Evolutionary conservation across 148 eudicot species (phyloP).

Genomic region (Fallopia convolvulus): DNA sequence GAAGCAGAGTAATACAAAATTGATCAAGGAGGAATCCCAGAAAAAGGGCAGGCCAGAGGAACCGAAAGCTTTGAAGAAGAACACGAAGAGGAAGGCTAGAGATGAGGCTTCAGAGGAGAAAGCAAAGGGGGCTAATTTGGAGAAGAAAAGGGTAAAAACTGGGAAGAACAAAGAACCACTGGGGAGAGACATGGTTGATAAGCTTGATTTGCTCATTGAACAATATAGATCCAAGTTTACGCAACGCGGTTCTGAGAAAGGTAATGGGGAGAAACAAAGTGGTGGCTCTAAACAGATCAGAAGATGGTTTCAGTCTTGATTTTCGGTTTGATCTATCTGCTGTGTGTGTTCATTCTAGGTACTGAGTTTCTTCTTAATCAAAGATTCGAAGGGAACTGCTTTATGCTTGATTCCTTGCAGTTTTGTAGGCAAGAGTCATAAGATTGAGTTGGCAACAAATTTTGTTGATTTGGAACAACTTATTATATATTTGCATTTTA

Average conservation of each 20-base stretch:
- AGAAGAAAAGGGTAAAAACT: conserved; percentile 31
- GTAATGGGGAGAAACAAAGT: conserved; percentile 47
- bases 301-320: conserved; percentile 79
- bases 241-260: conserved; percentile 28
- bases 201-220: conserved; percentile 69
- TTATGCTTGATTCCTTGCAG: background rate
- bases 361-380: background rate
- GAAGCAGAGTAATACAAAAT: conserved; percentile 14
- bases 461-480: background rate
- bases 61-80: conserved; percentile 7
- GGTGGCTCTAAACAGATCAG: conserved; percentile 38
- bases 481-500: background rate
- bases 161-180: conserved; percentile 56
- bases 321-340: background rate
- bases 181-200: conserved; percentile 66
- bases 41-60: conserved; percentile 10
- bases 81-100: conserved; percentile 30
- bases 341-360: background rate
- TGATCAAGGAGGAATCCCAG: background rate
- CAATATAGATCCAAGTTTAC: conserved; percentile 65
- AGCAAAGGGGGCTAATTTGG: conserved; percentile 14
- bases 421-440: background rate
- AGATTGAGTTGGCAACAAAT: background rate
- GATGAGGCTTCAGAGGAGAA: conserved; percentile 19
- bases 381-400: background rate